A percentile compares a stretch with the other conserved stretches of the same genome.
Conservation (phyloP, 257 asterid genomes). For the Cordia subcordata region DNA sequence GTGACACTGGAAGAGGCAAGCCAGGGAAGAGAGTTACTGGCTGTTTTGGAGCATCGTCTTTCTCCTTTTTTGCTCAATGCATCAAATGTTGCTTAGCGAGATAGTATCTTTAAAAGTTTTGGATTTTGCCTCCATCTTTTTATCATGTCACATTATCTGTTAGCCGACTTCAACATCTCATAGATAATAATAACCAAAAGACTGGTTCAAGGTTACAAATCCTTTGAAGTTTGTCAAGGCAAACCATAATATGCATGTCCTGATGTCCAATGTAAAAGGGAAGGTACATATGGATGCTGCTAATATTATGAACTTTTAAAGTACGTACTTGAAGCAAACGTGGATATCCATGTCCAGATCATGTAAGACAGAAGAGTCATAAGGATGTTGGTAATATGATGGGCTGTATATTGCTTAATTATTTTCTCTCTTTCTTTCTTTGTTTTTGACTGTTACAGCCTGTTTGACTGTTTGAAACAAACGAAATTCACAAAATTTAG, state of each 20-base stretch:
- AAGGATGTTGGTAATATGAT: too few species aligned
- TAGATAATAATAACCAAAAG: constrained; percentile 26
- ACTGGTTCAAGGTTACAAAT: not conserved
- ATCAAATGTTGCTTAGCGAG: constrained; percentile 31
- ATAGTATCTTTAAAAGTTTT: constrained; percentile 9
- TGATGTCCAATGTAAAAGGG: not conserved
- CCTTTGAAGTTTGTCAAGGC: constrained; percentile 8
- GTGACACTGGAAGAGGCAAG: constrained; percentile 51
- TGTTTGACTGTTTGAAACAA: too few species aligned
- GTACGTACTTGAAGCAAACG: too few species aligned
- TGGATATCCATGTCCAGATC: too few species aligned
- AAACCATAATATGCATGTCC: not conserved
- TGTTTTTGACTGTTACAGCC: too few species aligned
- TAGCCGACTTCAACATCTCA: constrained; percentile 5
- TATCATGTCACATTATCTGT: not conserved
- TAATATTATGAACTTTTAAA: not conserved
- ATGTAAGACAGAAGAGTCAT: too few species aligned
- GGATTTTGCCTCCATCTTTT: constrained; percentile 6
- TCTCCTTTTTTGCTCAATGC: constrained; percentile 64
- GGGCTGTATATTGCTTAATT: not conserved
- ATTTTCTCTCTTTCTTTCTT: too few species aligned
- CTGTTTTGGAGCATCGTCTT: constrained; percentile 75
- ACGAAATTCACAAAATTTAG: too few species aligned
- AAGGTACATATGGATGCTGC: not conserved
- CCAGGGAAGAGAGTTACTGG: constrained; percentile 61